Base-by-base conservation (phyloP, 2,329 filamentous ascomycete genomes). In the Thermoascus crustaceus region DNA sequence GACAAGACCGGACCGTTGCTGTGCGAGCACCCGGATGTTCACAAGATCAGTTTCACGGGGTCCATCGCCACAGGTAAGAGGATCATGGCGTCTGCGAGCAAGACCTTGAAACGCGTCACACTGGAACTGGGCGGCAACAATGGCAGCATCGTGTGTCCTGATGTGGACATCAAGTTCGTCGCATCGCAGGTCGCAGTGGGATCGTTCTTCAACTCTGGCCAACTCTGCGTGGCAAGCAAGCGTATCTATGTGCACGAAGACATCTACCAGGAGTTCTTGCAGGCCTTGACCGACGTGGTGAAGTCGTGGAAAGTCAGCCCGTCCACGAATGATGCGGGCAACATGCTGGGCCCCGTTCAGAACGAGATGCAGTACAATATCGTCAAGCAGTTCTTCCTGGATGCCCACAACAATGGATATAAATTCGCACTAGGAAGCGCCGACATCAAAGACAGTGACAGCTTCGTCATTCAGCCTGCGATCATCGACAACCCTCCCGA, bases 301-400 rank as follows among this genome's bases (percentile, higher is more conserved):
- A 47, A 53, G 34, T 44, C 42, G 30, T 39, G 48, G 25, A 46
- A 45, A 22, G 35, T 35, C n/a, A 37, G 42, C 5, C 48, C 52
- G 25, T 45, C 54, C 11, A 37, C 49, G 5, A 27, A 45, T 14
- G 37, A 60, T 34, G 61, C 63, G 3, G 65, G 59, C 3, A 61
- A 63, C 16, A 57, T 71, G 39, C 72, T 78, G 1, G 80, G 78
- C 2, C 77, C 77, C 0, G 57, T 80, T 5, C 73, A 75, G 43
- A 81, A 80, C 55, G 58, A 66, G 44, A 67, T 72, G 65, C 77
- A 81, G 53, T 80, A 69, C 49, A 70, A 77, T 35, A 64, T 65
- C 8, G 71, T 76, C 11, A 69, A 69, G 50, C 52, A 56, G 19
- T 69, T 75, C 46, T 64, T 79, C 33, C 64, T 68, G 9, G 73